Conservation (phyloP, 129 eudicot species). For the Escallonia rubra region DNA sequence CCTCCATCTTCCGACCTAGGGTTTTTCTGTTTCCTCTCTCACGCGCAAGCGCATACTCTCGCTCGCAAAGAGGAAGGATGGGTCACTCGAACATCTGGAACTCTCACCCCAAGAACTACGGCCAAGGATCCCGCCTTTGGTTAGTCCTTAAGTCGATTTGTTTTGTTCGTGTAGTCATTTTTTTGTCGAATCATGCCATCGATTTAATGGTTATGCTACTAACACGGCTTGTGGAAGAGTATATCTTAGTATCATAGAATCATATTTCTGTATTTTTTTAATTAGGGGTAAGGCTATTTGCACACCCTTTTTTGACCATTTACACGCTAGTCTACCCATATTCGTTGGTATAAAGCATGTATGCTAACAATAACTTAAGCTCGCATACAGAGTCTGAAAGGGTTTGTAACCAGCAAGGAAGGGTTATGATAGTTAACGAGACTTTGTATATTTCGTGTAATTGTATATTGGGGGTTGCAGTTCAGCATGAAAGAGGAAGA, state of each 20-base stretch:
- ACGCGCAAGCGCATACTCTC: too few relatives aligned
- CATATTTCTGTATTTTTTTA: too few relatives aligned
- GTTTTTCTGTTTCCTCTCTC: not conserved
- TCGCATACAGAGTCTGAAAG: too few relatives aligned
- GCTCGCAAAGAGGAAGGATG: slow-evolving; percentile 11
- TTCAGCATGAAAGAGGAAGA: too few relatives aligned
- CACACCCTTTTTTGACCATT: not conserved
- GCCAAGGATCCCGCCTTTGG: slow-evolving; percentile 54
- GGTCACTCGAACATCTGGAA: slow-evolving; percentile 49
- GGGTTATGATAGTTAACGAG: too few relatives aligned
- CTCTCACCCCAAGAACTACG: slow-evolving; percentile 46
- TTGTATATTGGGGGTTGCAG: too few relatives aligned
- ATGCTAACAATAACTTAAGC: too few relatives aligned
- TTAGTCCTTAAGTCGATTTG: not conserved
- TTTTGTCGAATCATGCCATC: too few relatives aligned
- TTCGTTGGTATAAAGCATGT: too few relatives aligned
- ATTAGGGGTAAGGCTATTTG: not conserved
- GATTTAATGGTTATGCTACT: not conserved
- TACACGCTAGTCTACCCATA: too few relatives aligned
- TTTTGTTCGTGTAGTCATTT: not conserved
- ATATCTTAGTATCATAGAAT: not conserved
- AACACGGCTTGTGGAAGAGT: not conserved
- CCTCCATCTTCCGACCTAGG: not conserved
- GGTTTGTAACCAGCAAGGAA: too few relatives aligned
- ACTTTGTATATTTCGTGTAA: too few relatives aligned